Percentiles rank a stretch among this genome's conserved stretches.
These are phyloP conservation scores for Thymus mandschuricus DNA, from an alignment of 257 asterid species.

Conservation along the genomic window DNA sequence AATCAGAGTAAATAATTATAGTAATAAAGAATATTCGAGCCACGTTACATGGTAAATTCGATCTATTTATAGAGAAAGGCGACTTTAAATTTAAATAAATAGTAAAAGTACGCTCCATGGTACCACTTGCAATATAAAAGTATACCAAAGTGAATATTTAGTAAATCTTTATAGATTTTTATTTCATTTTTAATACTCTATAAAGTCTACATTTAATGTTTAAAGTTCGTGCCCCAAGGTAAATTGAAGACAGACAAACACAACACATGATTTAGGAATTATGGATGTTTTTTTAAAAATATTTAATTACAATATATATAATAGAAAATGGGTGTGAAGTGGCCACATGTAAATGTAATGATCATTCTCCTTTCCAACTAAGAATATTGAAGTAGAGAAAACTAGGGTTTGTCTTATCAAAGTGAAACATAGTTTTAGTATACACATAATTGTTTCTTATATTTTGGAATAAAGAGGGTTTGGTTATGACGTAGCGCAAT, in stretches of 20 bases:
- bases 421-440: not conserved
- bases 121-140: not conserved
- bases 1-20: not conserved
- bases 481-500: too few species aligned
- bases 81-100: not conserved
- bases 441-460: too few species aligned
- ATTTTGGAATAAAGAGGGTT: too few species aligned
- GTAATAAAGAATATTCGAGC: not conserved
- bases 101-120: not conserved
- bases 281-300: not conserved
- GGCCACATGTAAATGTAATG: slow-evolving; percentile 22
- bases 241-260: slow-evolving; percentile 16
- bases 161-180: not conserved
- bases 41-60: not conserved
- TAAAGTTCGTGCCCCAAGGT: not conserved
- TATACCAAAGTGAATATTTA: not conserved
- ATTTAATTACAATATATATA: not conserved
- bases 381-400: not conserved
- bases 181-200: not conserved
- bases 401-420: not conserved
- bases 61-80: not conserved
- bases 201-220: not conserved
- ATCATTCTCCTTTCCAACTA: not conserved
- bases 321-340: slow-evolving; percentile 8
- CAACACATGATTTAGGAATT: slow-evolving; percentile 19